Percentiles rank a stretch among this genome's conserved stretches.
Conservation (phyloP, 441 rosid species). For the Melastoma candidum region DNA sequence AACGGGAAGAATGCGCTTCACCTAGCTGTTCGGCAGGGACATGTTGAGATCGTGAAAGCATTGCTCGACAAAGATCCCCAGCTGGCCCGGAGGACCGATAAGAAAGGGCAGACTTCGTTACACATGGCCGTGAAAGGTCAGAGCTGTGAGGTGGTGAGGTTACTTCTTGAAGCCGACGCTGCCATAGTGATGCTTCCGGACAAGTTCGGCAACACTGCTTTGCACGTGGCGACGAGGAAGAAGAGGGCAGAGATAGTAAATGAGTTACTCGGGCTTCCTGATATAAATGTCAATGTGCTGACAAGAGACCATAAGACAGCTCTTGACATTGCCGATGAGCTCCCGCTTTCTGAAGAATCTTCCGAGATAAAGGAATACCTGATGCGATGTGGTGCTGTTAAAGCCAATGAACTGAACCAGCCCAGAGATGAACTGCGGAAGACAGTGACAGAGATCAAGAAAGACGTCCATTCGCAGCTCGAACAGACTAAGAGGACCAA, state of each 20-base stretch:
- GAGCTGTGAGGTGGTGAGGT: conserved; percentile 75
- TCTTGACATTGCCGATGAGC: conserved; percentile 86
- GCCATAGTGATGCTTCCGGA: conserved; percentile 95
- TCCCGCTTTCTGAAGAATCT: conserved; percentile 81
- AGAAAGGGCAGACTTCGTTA: conserved; percentile 93
- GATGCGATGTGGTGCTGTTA: conserved; percentile 56
- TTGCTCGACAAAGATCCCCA: conserved; percentile 74
- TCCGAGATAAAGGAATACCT: conserved; percentile 62
- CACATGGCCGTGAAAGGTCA: conserved; percentile 99
- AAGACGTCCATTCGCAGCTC: conserved; percentile 88
- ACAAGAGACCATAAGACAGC: conserved; percentile 93
- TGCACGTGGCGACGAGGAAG: conserved; percentile 91
- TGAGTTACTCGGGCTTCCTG: conserved; percentile 65
- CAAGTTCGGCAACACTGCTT: conserved; percentile 82
- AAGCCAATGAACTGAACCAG: conserved; percentile 91
- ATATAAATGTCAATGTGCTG: conserved; percentile 76
- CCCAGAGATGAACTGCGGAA: conserved; percentile 94
- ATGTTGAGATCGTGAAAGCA: conserved; percentile 69
- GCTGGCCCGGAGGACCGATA: conserved; percentile 80
- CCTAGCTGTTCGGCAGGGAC: conserved; percentile 84
- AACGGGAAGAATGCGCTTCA: conserved; percentile 89
- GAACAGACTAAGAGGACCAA: conserved; percentile 88
- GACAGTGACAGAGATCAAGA: conserved; percentile 90
- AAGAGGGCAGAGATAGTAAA: conserved; percentile 85
- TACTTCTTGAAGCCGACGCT: conserved; percentile 83